phyloP scores from a whole-genome alignment of 805 yeast genomes.

The Pichia ethanolica region DNA sequence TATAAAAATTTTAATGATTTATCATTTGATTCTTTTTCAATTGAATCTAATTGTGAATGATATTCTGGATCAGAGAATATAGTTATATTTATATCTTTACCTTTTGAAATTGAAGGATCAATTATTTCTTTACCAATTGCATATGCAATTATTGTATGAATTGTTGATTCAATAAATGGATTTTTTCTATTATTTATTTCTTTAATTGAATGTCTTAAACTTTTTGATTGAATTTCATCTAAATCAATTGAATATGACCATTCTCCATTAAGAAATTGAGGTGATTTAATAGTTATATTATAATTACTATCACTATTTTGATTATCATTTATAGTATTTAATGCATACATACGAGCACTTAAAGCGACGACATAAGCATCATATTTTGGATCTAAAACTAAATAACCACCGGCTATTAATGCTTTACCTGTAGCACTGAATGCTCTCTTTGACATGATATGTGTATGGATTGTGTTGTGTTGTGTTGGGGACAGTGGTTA shows the following conservation, averaged over 20 bases:
- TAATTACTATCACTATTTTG: conserved; percentile 7
- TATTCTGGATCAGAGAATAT: conserved; percentile 83
- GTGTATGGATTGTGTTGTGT: too few relatives aligned
- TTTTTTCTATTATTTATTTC: conserved; percentile 33
- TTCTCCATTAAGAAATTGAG: conserved; percentile 64
- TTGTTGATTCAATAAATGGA: conserved; percentile 68
- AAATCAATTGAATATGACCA: conserved; percentile 50
- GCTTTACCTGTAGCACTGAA: conserved; percentile 97
- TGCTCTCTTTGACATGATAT: conserved; percentile 27
- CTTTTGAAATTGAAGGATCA: conserved; percentile 1
- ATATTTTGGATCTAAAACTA: conserved; percentile 75
- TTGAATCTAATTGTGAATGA: conserved; percentile 63
- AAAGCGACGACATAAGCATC: conserved; percentile 78
- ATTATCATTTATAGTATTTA: conserved; percentile 7
- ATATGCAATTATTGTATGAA: conserved; percentile 50
- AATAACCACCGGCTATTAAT: conserved; percentile 86
- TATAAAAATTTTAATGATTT: conserved; percentile 42
- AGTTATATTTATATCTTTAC: conserved; percentile 38
- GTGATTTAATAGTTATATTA: conserved; percentile 48
- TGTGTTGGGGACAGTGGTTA: neutral
- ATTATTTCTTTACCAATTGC: conserved; percentile 25
- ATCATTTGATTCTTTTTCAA: conserved; percentile 27
- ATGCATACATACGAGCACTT: conserved; percentile 85
- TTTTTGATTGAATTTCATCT: conserved; percentile 9
- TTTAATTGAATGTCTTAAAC: neutral